phyloP scores from a whole-genome alignment of 495 filamentous ascomycete species.

The Lentithecium fluviatile region DNA sequence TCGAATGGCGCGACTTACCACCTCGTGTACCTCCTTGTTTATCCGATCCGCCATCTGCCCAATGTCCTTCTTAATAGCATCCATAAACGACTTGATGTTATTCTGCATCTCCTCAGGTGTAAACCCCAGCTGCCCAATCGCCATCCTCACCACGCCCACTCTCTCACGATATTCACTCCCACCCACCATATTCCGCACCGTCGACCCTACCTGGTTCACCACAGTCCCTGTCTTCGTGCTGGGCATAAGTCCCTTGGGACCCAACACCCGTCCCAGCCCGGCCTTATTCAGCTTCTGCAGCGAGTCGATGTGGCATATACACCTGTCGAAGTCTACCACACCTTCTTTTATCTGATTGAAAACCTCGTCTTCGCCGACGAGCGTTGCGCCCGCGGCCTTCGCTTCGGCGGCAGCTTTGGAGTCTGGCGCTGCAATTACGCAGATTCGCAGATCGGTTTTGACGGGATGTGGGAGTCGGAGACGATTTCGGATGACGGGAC shows the following conservation, averaged over 20 bases:
- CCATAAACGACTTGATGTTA: slow-evolving; percentile 79
- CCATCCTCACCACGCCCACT: slow-evolving; percentile 78
- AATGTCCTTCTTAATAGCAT: slow-evolving; percentile 75
- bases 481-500: slow-evolving; percentile 79
- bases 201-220: slow-evolving; percentile 67
- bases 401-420: slow-evolving; percentile 69
- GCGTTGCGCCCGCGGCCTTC: slow-evolving; percentile 66
- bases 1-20: slow-evolving; percentile 53
- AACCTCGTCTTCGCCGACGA: slow-evolving; percentile 81
- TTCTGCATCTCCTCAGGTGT: slow-evolving; percentile 79
- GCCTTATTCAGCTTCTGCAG: slow-evolving; percentile 72
- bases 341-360: slow-evolving; percentile 76
- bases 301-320: slow-evolving; percentile 80
- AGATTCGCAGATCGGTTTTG: slow-evolving; percentile 78
- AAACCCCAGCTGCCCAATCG: slow-evolving; percentile 87
- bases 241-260: slow-evolving; percentile 90
- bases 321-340: slow-evolving; percentile 79
- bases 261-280: slow-evolving; percentile 73
- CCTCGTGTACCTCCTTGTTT: slow-evolving; percentile 82
- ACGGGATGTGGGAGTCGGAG: slow-evolving; percentile 86
- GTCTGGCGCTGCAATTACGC: slow-evolving; percentile 80
- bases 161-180: slow-evolving; percentile 84
- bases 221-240: slow-evolving; percentile 82
- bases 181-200: slow-evolving; percentile 76
- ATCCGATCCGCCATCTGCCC: slow-evolving; percentile 64